These are phyloP conservation scores for Pyrus betulifolia DNA, from an alignment of 306 rosid genomes.

Conservation along the genomic window DNA sequence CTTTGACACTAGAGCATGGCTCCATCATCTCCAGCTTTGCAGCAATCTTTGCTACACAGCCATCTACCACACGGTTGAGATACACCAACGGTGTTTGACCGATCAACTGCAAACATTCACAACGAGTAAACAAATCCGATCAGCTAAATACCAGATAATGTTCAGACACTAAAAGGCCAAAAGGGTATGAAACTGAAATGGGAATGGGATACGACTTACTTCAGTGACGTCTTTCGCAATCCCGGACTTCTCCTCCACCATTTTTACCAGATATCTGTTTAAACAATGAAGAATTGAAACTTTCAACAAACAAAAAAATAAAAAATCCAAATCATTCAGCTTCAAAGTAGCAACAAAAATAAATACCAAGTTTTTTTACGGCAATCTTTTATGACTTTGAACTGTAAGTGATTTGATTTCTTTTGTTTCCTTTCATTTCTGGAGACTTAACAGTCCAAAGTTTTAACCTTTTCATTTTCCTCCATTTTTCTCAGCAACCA, in stretches of 20 bases:
- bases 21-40: constrained; percentile 97
- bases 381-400: not conserved
- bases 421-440: too few species aligned
- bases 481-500: constrained; percentile 3
- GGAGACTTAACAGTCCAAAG: not conserved
- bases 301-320: not conserved
- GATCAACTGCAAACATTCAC: constrained; percentile 41
- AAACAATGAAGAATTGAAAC: constrained; percentile 6
- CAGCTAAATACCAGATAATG: not conserved
- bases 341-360: not conserved
- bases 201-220: constrained; percentile 33
- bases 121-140: not conserved
- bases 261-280: constrained; percentile 33
- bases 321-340: not conserved
- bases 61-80: constrained; percentile 76
- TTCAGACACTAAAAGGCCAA: not conserved
- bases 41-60: constrained; percentile 66
- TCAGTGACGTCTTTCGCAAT: constrained; percentile 83
- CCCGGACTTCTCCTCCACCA: constrained; percentile 60
- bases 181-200: not conserved
- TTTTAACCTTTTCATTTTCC: not conserved
- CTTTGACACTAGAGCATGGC: constrained; percentile 94
- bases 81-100: constrained; percentile 82
- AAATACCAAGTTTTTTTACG: not conserved
- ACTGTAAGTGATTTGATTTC: not conserved